Conservation (phyloP, 1,139 yeast species). For the Hemisphaericaspora xylanilytica region DNA sequence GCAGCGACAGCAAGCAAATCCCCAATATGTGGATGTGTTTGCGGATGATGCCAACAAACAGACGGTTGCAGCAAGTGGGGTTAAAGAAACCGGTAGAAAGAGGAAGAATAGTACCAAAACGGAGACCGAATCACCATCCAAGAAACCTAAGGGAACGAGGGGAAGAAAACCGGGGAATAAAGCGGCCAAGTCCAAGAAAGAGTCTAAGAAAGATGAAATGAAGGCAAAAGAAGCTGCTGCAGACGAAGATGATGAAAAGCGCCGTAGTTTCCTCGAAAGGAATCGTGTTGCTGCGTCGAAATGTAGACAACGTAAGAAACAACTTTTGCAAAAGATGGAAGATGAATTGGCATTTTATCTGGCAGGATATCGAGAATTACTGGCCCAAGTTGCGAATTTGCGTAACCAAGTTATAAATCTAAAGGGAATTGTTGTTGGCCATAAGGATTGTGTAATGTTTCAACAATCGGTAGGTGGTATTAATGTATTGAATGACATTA, state of each 20-base stretch:
- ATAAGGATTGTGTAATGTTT: conserved; percentile 40
- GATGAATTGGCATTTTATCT: conserved; percentile 68
- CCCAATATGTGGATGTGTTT: not conserved
- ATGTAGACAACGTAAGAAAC: conserved; percentile 93
- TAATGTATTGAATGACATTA: conserved; percentile 31
- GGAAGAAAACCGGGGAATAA: conserved; percentile 1
- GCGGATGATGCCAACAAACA: not conserved
- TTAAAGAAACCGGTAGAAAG: conserved; percentile 1
- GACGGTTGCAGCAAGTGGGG: too few relatives aligned
- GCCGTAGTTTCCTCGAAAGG: conserved; percentile 81
- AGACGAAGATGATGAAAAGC: conserved; percentile 48
- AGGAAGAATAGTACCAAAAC: conserved; percentile 1
- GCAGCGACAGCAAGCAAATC: too few relatives aligned
- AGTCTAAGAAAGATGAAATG: conserved; percentile 1
- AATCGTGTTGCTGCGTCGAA: conserved; percentile 94
- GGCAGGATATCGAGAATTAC: conserved; percentile 66
- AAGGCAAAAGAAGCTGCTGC: conserved; percentile 3
- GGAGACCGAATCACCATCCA: conserved; percentile 1
- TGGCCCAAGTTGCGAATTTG: conserved; percentile 55
- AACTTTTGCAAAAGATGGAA: conserved; percentile 80
- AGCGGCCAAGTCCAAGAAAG: conserved; percentile 47
- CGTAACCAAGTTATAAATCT: conserved; percentile 59
- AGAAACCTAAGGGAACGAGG: conserved; percentile 5
- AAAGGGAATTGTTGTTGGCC: conserved; percentile 36
- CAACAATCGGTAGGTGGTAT: conserved; percentile 38